These are phyloP conservation scores for Hypoxylon fragiforme DNA, from an alignment of 495 filamentous ascomycete genomes.

Conservation along the genomic window DNA sequence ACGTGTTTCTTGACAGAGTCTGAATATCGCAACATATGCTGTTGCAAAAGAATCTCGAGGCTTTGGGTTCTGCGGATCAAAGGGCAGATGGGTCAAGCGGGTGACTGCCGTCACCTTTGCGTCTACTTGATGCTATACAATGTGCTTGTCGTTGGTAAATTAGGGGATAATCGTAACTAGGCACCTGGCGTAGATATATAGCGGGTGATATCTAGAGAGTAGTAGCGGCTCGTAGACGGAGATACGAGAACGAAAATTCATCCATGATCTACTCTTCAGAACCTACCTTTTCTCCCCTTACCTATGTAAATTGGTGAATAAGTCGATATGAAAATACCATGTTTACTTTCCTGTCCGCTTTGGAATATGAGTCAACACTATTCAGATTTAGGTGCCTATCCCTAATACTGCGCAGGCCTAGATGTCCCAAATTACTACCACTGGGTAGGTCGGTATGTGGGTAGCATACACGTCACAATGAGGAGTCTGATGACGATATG, in stretches of 20 bases:
- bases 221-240: background rate
- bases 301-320: background rate
- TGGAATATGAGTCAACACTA: no score
- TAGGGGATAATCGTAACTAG: background rate
- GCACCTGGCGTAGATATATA: no score
- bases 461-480: background rate
- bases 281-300: background rate
- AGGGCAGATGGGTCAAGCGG: constrained; percentile 34
- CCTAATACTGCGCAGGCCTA: background rate
- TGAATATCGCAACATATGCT: background rate
- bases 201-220: background rate
- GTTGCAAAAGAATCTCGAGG: background rate
- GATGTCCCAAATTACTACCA: background rate
- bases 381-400: no score
- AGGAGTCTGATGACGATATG: background rate
- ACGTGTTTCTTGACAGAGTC: background rate
- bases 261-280: background rate
- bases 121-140: background rate
- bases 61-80: constrained; percentile 26
- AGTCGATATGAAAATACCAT: no score
- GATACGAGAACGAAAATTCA: constrained; percentile 2
- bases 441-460: no score
- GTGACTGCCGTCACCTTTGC: constrained; percentile 33
- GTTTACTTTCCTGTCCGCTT: no score
- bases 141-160: background rate